Evolutionary conservation across 345 rosid genomes (phyloP).

Genomic region (Chamaenerion angustifolium): DNA sequence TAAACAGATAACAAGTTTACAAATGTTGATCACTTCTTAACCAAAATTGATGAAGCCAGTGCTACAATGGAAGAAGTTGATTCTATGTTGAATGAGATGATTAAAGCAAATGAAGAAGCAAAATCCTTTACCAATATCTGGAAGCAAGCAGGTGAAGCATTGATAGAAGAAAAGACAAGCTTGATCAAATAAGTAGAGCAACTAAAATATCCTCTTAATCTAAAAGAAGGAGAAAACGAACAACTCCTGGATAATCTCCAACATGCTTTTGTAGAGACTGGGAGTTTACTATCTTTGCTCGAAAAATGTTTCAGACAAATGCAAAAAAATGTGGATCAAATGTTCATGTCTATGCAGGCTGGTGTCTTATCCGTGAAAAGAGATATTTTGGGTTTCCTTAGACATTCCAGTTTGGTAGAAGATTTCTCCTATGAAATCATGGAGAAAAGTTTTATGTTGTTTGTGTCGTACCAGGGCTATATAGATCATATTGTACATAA

Average conservation of each 20-base stretch:
- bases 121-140: conserved; percentile 35
- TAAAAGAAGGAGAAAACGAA: conserved; percentile 44
- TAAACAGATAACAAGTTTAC: conserved; percentile 21
- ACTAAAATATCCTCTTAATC: conserved; percentile 32
- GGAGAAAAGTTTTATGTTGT: conserved; percentile 45
- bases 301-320: conserved; percentile 42
- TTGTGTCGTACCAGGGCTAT: conserved; percentile 37
- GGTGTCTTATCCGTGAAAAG: conserved; percentile 30
- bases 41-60: conserved; percentile 53
- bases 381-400: conserved; percentile 25
- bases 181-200: conserved; percentile 42
- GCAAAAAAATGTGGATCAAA: conserved; percentile 45
- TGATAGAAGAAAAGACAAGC: conserved; percentile 31
- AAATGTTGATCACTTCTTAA: conserved; percentile 33
- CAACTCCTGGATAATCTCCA: conserved; percentile 28
- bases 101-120: conserved; percentile 50
- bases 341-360: conserved; percentile 29
- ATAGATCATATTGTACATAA: conserved; percentile 23
- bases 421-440: conserved; percentile 33
- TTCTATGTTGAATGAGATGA: conserved; percentile 42
- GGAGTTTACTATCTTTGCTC: conserved; percentile 39
- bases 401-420: conserved; percentile 43
- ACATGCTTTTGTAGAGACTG: conserved; percentile 27
- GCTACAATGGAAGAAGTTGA: conserved; percentile 71
- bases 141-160: conserved; percentile 42